phyloP scores from a whole-genome alignment of 2,329 filamentous ascomycete genomes.

The Neoscytalidium dimidiatum region DNA sequence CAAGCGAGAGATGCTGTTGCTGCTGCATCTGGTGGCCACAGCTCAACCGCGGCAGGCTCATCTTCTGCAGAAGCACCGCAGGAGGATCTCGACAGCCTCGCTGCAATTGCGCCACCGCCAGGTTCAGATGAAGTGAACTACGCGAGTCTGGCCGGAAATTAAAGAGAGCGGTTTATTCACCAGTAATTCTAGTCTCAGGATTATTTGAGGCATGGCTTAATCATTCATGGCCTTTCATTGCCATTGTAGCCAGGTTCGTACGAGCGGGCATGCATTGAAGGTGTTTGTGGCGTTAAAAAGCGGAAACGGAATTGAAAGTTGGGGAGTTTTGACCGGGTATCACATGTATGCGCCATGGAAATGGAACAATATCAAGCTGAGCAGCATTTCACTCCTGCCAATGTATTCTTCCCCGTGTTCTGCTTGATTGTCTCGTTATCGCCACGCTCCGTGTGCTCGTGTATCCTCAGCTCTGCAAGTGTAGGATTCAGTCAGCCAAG shows the following conservation, averaged over 20 bases:
- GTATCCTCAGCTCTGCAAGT: conserved; percentile 77
- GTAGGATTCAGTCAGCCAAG: conserved; percentile 19
- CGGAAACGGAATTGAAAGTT: not conserved
- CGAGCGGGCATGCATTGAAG: not conserved
- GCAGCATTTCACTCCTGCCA: conserved; percentile 41
- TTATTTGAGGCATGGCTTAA: not conserved
- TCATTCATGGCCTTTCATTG: conserved; percentile 28
- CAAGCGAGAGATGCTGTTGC: conserved; percentile 29
- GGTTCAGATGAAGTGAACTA: conserved; percentile 81
- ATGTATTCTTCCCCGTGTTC: conserved; percentile 46
- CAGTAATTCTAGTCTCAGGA: no score
- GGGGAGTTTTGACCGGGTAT: conserved; percentile 12
- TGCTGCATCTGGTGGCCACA: conserved; percentile 28
- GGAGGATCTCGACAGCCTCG: conserved; percentile 46
- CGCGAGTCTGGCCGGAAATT: conserved; percentile 82
- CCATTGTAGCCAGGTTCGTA: not conserved
- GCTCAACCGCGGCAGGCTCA: conserved; percentile 28
- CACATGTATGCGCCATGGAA: conserved; percentile 1
- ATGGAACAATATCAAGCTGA: conserved; percentile 28
- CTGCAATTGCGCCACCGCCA: conserved; percentile 72
- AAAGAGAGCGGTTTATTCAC: conserved; percentile 30
- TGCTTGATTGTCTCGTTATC: conserved; percentile 90
- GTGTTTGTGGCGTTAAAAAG: conserved; percentile 27
- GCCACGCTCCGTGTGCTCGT: conserved; percentile 85
- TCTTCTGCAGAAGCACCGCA: conserved; percentile 44